These are phyloP conservation scores for Diospyros lotus DNA, from an alignment of 148 eudicot species.

Conservation along the genomic window DNA sequence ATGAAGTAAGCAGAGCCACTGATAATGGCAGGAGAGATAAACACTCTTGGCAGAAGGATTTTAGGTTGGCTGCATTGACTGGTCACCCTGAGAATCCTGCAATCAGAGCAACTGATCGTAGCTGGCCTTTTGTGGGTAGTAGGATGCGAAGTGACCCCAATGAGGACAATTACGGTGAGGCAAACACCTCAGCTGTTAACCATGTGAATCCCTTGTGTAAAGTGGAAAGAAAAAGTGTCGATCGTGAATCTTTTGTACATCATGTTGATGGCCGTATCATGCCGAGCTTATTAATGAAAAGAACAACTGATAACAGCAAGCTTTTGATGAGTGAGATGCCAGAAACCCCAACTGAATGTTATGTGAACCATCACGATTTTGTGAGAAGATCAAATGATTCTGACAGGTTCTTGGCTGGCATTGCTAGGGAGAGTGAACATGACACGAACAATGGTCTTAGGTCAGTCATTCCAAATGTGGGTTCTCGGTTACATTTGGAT, in stretches of 20 bases:
- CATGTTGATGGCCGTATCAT: background rate
- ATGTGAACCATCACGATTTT: background rate
- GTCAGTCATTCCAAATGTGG: conserved; percentile 1
- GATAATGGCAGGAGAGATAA: conserved; percentile 7
- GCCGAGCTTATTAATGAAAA: conserved; percentile 1
- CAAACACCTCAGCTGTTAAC: background rate
- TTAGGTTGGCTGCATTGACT: background rate
- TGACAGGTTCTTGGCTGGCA: conserved; percentile 8
- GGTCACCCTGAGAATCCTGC: conserved; percentile 7
- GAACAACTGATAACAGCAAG: background rate
- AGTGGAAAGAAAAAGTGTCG: conserved; percentile 8
- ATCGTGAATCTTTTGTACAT: background rate
- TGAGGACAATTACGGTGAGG: background rate
- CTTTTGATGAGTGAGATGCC: conserved; percentile 11
- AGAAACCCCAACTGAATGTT: conserved; percentile 7
- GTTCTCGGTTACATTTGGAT: background rate
- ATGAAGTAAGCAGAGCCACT: conserved; percentile 11
- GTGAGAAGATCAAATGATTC: conserved; percentile 4
- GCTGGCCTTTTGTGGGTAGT: background rate
- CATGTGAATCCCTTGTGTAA: background rate
- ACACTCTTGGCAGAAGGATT: background rate
- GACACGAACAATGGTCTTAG: background rate
- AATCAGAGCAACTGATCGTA: conserved; percentile 11
- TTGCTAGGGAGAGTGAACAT: conserved; percentile 14
- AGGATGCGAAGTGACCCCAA: conserved; percentile 7